Evolutionary conservation across 805 yeast species (phyloP).

Genomic region (Kazachstania bromeliacearum): DNA sequence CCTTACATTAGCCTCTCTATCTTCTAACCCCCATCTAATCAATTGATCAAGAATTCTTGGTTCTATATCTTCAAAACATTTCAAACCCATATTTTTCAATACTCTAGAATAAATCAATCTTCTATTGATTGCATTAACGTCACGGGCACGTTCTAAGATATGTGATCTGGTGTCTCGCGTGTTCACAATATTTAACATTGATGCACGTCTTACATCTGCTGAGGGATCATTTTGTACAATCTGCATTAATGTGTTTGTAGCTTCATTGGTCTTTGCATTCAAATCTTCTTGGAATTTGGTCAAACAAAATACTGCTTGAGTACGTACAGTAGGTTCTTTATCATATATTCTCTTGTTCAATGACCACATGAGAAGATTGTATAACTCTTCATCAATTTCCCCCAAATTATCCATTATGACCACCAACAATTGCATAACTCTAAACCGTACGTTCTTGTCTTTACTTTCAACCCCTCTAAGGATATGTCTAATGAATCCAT

Average conservation of each 20-base stretch:
- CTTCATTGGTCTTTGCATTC: constrained; percentile 35
- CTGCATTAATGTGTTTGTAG: constrained; percentile 38
- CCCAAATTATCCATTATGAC: constrained; percentile 61
- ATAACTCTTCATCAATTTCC: constrained; percentile 65
- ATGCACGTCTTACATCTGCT: constrained; percentile 84
- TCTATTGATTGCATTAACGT: constrained; percentile 61
- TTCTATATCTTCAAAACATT: constrained; percentile 31
- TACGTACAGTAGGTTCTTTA: constrained; percentile 67
- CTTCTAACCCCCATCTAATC: constrained; percentile 77
- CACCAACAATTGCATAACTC: constrained; percentile 70
- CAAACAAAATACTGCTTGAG: constrained; percentile 75
- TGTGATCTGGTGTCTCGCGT: constrained; percentile 43
- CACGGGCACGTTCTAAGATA: constrained; percentile 75
- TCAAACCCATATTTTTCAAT: constrained; percentile 57
- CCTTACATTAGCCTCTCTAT: constrained; percentile 67
- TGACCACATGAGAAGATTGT: constrained; percentile 50
- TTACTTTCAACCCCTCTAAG: constrained; percentile 71
- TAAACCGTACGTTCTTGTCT: constrained; percentile 66
- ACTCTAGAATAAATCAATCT: constrained; percentile 61
- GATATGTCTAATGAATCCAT: constrained; percentile 53
- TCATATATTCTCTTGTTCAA: constrained; percentile 59
- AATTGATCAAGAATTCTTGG: constrained; percentile 51
- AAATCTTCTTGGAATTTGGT: constrained; percentile 64
- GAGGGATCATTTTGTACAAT: constrained; percentile 68
- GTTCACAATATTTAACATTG: constrained; percentile 59